Conservation (phyloP, 768 basidiomycete species). For the Tricholoma matsutake region DNA sequence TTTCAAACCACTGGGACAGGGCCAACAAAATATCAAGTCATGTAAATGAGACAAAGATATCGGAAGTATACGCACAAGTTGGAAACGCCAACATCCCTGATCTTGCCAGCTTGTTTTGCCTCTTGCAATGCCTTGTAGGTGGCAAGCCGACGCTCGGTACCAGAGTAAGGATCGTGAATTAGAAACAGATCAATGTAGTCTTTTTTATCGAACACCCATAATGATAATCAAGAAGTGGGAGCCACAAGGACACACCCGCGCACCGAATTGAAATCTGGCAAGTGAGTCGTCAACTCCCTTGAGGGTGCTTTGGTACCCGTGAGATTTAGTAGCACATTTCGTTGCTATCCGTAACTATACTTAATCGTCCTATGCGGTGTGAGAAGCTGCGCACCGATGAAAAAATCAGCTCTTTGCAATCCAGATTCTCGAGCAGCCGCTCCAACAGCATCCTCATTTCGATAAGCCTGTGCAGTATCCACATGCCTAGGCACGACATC, state of each 20-base stretch:
- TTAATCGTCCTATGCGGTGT: neutral
- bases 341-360: conserved; percentile 44
- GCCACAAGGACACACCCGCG: conserved; percentile 20
- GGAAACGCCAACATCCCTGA: conserved; percentile 75
- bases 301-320: conserved; percentile 62
- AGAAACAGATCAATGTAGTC: conserved; percentile 65
- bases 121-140: conserved; percentile 71
- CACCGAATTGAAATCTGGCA: conserved; percentile 55
- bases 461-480: conserved; percentile 70
- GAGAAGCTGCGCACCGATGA: conserved; percentile 51
- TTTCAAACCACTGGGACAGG: conserved; percentile 48
- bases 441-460: conserved; percentile 62
- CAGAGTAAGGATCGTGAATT: conserved; percentile 71
- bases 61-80: conserved; percentile 65
- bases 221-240: neutral
- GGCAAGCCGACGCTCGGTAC: conserved; percentile 59
- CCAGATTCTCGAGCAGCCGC: conserved; percentile 56
- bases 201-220: conserved; percentile 6
- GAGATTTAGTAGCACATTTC: conserved; percentile 54
- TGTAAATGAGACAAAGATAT: neutral
- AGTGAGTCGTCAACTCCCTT: conserved; percentile 62
- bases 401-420: conserved; percentile 55
- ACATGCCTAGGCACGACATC: conserved; percentile 47
- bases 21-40: neutral
- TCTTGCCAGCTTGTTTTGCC: conserved; percentile 59